Conservation (phyloP, 2,329 filamentous ascomycete species). For the Coniochaeta ligniaria region DNA sequence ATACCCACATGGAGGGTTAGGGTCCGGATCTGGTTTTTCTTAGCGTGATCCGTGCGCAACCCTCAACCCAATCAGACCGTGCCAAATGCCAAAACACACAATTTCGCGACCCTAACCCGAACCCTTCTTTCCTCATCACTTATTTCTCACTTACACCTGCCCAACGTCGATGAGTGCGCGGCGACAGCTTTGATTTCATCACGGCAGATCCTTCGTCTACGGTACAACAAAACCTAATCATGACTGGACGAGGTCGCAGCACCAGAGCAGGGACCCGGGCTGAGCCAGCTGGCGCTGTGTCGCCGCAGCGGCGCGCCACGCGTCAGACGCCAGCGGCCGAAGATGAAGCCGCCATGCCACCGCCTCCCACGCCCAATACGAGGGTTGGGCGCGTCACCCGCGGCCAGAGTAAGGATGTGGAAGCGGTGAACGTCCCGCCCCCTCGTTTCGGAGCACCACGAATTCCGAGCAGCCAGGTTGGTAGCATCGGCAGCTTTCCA, state of each 20-base stretch:
- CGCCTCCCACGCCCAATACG: background rate
- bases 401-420: background rate
- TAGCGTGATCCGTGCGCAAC: background rate
- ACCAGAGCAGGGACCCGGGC: background rate
- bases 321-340: background rate
- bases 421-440: background rate
- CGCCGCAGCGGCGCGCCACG: background rate
- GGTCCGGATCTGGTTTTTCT: background rate
- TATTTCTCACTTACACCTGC: background rate
- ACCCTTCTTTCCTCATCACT: background rate
- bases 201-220: background rate
- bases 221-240: background rate
- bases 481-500: background rate
- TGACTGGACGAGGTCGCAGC: background rate
- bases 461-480: background rate
- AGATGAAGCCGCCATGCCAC: background rate
- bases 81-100: background rate
- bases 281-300: background rate
- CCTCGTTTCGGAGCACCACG: background rate
- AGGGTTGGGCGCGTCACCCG: background rate
- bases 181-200: background rate
- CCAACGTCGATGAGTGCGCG: background rate
- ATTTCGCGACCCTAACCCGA: background rate
- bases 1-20: background rate
- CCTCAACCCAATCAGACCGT: background rate